Conservation (phyloP, 108 stramenopile genomes). For the Poteriospumella lacustris region DNA sequence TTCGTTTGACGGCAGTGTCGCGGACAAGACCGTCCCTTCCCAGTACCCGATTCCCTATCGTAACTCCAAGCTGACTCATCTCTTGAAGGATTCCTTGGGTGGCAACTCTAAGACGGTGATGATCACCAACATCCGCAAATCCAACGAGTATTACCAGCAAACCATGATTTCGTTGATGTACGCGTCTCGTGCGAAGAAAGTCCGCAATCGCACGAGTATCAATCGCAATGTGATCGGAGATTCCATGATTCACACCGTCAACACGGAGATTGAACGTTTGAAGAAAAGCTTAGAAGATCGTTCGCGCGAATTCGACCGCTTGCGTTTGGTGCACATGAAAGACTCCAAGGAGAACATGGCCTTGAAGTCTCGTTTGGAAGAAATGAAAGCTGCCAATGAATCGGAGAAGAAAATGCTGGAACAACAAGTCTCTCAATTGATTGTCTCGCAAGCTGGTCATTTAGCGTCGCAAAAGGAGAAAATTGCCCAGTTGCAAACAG, state of each 20-base stretch:
- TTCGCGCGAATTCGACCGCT: conserved; percentile 31
- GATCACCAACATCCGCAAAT: conserved; percentile 33
- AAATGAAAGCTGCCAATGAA: conserved; percentile 29
- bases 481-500: not conserved
- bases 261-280: conserved; percentile 28
- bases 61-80: conserved; percentile 52
- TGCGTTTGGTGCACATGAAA: not conserved
- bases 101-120: conserved; percentile 56
- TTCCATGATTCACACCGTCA: not conserved
- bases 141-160: conserved; percentile 23
- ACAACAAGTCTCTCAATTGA: conserved; percentile 3
- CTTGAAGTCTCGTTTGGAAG: conserved; percentile 13
- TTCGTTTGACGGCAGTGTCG: no score
- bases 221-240: conserved; percentile 29
- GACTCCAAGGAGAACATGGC: conserved; percentile 22
- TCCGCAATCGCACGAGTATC: conserved; percentile 23
- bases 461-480: conserved; percentile 16
- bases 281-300: conserved; percentile 16
- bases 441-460: conserved; percentile 20
- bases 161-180: conserved; percentile 40
- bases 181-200: conserved; percentile 37
- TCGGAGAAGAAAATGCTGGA: conserved; percentile 24
- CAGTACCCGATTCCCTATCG: conserved; percentile 38
- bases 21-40: not conserved
- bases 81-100: conserved; percentile 56